phyloP scores from a whole-genome alignment of 768 basidiomycete genomes.

The Tricholoma flavovirens region DNA sequence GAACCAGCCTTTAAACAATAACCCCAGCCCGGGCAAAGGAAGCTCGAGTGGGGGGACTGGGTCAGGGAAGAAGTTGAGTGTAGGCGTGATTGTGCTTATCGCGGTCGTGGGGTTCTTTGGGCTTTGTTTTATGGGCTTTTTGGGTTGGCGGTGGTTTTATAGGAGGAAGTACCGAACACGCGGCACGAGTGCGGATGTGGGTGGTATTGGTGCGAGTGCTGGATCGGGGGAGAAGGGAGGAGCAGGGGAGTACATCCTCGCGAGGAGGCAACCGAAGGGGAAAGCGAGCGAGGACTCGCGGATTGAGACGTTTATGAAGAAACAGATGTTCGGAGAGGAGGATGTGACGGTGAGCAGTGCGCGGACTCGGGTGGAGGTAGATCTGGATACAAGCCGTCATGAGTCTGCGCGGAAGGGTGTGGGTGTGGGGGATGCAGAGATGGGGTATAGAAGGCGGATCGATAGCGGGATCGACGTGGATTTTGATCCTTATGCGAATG shows the following conservation, averaged over 20 bases:
- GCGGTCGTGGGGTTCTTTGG: slow-evolving; percentile 54
- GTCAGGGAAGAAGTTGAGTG: slow-evolving; percentile 37
- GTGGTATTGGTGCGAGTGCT: slow-evolving; percentile 12
- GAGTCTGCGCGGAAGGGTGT: slow-evolving; percentile 10
- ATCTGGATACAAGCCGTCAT: slow-evolving; percentile 27
- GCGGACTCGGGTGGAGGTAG: slow-evolving; percentile 36
- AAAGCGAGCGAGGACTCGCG: slow-evolving; percentile 7
- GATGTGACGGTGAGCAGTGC: slow-evolving; percentile 19
- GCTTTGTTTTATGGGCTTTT: slow-evolving; percentile 50
- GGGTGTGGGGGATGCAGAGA: slow-evolving; percentile 11
- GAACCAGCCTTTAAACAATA: slow-evolving; percentile 42
- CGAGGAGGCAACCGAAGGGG: slow-evolving; percentile 4
- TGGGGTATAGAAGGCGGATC: slow-evolving; percentile 4
- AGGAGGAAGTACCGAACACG: slow-evolving; percentile 32
- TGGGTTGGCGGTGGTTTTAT: slow-evolving; percentile 43
- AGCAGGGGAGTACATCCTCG: slow-evolving; percentile 1
- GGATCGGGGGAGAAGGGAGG: slow-evolving; percentile 8
- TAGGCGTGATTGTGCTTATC: slow-evolving; percentile 61
- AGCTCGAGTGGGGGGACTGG: slow-evolving; percentile 3
- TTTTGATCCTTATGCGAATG: neutral
- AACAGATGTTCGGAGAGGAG: slow-evolving; percentile 12
- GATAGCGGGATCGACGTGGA: neutral
- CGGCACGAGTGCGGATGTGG: slow-evolving; percentile 9
- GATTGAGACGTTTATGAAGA: slow-evolving; percentile 29
- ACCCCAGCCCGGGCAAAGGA: slow-evolving; percentile 1